These are phyloP conservation scores for Aspergillus sp. DNA, from an alignment of 2,329 filamentous ascomycete genomes.

Conservation along the genomic window DNA sequence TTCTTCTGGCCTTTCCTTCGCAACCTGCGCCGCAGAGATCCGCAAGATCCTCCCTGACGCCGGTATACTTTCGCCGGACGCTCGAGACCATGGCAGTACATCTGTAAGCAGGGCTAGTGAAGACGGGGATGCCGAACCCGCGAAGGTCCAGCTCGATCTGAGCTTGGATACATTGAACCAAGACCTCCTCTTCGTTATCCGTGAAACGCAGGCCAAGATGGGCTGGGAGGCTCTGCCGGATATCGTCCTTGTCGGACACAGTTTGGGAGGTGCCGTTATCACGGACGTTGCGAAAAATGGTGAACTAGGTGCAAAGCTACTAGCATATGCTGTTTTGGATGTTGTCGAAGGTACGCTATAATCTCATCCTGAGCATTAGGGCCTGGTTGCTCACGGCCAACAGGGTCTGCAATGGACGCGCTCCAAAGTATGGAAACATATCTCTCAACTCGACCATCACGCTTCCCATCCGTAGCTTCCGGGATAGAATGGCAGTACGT, in stretches of 20 bases:
- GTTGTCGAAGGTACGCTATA: conserved; percentile 70
- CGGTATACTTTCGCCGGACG: conserved; percentile 82
- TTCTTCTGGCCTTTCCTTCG: conserved; percentile 90
- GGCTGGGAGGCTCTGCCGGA: conserved; percentile 72
- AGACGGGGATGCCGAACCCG: conserved; percentile 16
- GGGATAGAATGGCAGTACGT: conserved; percentile 86
- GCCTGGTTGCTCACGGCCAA: background rate
- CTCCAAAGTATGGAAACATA: conserved; percentile 93
- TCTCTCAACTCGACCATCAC: conserved; percentile 73
- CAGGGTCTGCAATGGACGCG: conserved; percentile 86
- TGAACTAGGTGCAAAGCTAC: conserved; percentile 63
- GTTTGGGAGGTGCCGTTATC: conserved; percentile 86
- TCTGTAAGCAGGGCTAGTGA: conserved; percentile 17
- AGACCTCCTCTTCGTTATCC: conserved; percentile 71
- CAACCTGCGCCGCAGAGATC: conserved; percentile 74
- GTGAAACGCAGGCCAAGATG: conserved; percentile 66
- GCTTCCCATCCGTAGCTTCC: conserved; percentile 73
- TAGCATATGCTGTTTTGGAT: conserved; percentile 89
- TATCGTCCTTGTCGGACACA: conserved; percentile 84
- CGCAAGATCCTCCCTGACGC: conserved; percentile 73
- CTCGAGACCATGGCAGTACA: conserved; percentile 80
- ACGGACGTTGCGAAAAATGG: conserved; percentile 74
- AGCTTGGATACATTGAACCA: conserved; percentile 68
- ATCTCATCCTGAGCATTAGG: background rate
- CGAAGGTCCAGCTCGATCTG: conserved; percentile 58